Evolutionary conservation across 2,329 filamentous ascomycete species (phyloP), one percentile per base, ranked within the genome.

Genomic region (Sclerotinia glacialis): DNA sequence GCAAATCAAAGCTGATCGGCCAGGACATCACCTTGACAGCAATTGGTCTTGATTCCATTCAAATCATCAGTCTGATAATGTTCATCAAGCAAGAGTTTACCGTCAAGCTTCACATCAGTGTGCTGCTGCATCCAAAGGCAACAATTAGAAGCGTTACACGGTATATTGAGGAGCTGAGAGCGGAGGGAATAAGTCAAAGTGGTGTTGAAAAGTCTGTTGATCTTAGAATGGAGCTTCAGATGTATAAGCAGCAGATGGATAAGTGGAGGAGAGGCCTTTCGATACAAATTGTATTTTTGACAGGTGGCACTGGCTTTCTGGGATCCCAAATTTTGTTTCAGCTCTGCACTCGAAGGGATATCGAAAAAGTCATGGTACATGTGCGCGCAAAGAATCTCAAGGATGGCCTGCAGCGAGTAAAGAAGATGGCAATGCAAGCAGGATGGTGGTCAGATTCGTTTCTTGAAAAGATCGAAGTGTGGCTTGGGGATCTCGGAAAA

Each of bases 401-500:
- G 12, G 49, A 71, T 31, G 69, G 53, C 12, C n/a, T 67, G 26
- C 37, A 65, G 14, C 47, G 71, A 9, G 47, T 74, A 11, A 64
- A 58, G 40, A 61, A 67, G 5, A 42, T 64, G 11, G 73, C 71
- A 26, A 67, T 55, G 4, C 37, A 31, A 37, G 69, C 67, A 40
- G 37, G 53, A 59, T 74, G 74, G 72, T 75, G 73, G 74, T 49
- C 31, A 23, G 64, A 68, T 26, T 23, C 26, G 12, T 71, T 54
- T 64, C 23, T 46, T 12, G 23, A 34, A 3, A 61, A 64, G 16
- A 59, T 75, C 21, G 68, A 73, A 54, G 66, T 71, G 16, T 77
- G 74, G 75, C 78, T 86, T 50, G 93, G 93, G 66, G 90, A 94
- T 76, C 80, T 97, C 2, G 82, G 86, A 16, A 82, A 91, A 75